Base-by-base conservation (phyloP, 257 asterid genomes). In the Solanum piurae region DNA sequence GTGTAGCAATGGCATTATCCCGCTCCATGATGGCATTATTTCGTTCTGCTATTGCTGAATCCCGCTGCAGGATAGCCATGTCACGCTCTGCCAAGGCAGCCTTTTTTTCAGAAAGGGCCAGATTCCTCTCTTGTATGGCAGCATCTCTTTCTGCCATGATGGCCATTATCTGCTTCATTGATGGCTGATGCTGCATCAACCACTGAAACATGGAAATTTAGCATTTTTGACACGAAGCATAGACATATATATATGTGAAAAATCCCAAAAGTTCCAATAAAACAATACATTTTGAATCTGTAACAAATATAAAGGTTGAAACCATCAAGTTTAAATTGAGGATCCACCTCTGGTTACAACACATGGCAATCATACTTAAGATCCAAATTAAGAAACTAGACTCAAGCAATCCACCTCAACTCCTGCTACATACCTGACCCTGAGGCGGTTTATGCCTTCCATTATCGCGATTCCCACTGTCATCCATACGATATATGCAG, bases 131-230 rank as follows among this genome's bases (percentile, higher is more conserved):
- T 85, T 97, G 99, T 89, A 97, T 93, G 29, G 99, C 99, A 25
- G 98, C 99, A 86, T 97, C 99, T 88, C 99, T 87, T 89, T 97
- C 99, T 4, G 98, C 95, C 98, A 96, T 95, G 46, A 97, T 91
- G 33, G 94, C 92, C 99, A 96, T 97, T 87, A 97, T 95, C 83
- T 97, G 99, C 88, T 95, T 97, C 99, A 97, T 96, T 9, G 99
- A 94, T 60, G 99, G 98, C 90, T 96, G 98, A 86, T 96, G 98
- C 90, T 94, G 98, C 95, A 97, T 93, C 90, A 97, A 91, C 99
- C 99, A 97, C 99, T 97, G 94, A 68, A 86, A 76, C 42, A 86
- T 60, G 87, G 86, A 25, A 86, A 23, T 38, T 10, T 55, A 76
- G 60, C 44, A 34, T 31, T 73, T 71, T 36, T 21, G 46, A 36